phyloP scores from a whole-genome alignment of 495 filamentous ascomycete genomes.

The Penicillium soppii region DNA sequence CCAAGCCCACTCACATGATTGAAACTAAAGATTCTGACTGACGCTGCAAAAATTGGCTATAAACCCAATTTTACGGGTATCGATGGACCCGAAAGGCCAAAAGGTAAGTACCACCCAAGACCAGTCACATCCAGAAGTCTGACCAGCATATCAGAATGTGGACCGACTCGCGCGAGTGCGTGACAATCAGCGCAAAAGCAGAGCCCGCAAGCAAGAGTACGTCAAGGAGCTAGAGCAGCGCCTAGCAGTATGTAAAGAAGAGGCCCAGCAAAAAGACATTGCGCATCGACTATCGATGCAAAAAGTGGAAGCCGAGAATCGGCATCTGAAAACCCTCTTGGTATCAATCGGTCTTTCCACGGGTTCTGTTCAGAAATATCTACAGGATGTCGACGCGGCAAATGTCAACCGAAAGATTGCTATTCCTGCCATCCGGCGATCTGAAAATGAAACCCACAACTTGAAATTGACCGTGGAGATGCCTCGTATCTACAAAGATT shows the following conservation, averaged over 20 bases:
- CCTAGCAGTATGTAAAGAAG: constrained; percentile 55
- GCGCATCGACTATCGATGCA: constrained; percentile 36
- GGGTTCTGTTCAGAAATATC: constrained; percentile 30
- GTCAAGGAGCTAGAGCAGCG: constrained; percentile 66
- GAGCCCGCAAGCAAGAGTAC: constrained; percentile 75
- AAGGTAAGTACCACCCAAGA: not conserved
- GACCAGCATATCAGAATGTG: constrained; percentile 23
- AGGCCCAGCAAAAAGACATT: constrained; percentile 35
- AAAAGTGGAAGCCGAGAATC: constrained; percentile 41
- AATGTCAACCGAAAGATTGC: constrained; percentile 33
- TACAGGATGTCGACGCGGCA: constrained; percentile 19
- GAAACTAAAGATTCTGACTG: no score
- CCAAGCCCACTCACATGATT: no score
- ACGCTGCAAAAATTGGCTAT: no score
- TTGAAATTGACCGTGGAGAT: not conserved
- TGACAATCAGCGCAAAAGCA: constrained; percentile 81
- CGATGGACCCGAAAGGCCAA: constrained; percentile 1
- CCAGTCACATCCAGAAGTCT: not conserved
- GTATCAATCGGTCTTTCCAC: constrained; percentile 25
- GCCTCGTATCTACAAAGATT: not conserved
- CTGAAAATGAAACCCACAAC: not conserved
- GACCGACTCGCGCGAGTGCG: constrained; percentile 50
- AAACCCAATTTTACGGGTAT: no score
- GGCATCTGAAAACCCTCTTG: constrained; percentile 28
- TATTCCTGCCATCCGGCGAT: constrained; percentile 33